Evolutionary conservation across 164 flowering plant species (phyloP).

Genomic region (Liriodendron chinense): DNA sequence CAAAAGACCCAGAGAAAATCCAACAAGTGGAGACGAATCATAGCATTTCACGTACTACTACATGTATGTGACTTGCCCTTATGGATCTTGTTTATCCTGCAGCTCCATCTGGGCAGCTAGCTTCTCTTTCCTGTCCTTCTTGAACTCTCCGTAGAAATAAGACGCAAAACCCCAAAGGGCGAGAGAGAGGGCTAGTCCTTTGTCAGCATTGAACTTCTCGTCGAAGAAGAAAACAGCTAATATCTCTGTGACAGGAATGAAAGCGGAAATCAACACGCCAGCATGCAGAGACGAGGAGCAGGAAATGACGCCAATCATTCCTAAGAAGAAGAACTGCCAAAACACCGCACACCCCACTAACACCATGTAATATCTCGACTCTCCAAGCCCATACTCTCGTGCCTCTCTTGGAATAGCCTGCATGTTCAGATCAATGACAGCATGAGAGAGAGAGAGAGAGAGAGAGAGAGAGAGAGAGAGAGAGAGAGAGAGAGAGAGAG

Average conservation of each 20-base stretch:
- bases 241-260: conserved; percentile 48
- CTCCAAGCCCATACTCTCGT: conserved; percentile 39
- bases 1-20: too few species aligned
- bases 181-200: conserved; percentile 20
- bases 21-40: too few species aligned
- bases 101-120: conserved; percentile 22
- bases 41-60: too few species aligned
- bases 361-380: conserved; percentile 40
- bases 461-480: not conserved
- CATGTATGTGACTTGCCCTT: not conserved
- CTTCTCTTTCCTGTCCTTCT: conserved; percentile 23
- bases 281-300: conserved; percentile 50
- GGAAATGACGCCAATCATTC: conserved; percentile 49
- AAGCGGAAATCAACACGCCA: conserved; percentile 37
- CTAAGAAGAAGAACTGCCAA: conserved; percentile 54
- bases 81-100: not conserved
- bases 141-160: conserved; percentile 35
- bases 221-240: conserved; percentile 29
- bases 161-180: conserved; percentile 28
- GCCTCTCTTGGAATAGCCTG: conserved; percentile 62
- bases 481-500: too few species aligned
- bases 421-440: not conserved
- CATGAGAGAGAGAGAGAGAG: not conserved
- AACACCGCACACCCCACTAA: conserved; percentile 29
- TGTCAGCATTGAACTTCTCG: conserved; percentile 24